phyloP scores from a whole-genome alignment of 108 stramenopile genomes.

The Skeletonema marinoi region DNA sequence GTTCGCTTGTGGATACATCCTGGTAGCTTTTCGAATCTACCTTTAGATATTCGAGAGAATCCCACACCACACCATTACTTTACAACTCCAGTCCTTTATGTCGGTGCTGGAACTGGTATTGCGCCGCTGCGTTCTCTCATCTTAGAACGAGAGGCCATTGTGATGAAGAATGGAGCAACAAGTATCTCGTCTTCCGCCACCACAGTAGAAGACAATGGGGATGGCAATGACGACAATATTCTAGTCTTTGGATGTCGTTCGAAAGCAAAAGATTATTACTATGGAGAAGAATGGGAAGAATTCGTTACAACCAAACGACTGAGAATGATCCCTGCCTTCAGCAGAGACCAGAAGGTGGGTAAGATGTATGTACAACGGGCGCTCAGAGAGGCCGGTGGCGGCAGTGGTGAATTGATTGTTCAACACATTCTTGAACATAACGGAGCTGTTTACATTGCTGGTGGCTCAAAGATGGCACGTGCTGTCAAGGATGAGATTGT shows the following conservation, averaged over 20 bases:
- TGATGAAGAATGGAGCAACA: background rate
- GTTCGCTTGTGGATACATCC: constrained; percentile 78
- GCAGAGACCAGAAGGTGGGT: constrained; percentile 63
- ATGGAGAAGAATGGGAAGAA: constrained; percentile 67
- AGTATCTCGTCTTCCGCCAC: background rate
- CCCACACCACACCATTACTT: constrained; percentile 20
- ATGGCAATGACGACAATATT: constrained; percentile 51
- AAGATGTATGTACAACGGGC: constrained; percentile 86
- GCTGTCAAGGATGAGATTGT: constrained; percentile 80
- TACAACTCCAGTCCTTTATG: constrained; percentile 66
- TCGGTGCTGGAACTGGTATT: constrained; percentile 86
- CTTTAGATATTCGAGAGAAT: constrained; percentile 32
- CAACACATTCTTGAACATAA: constrained; percentile 59
- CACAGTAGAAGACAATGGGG: background rate
- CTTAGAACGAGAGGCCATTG: constrained; percentile 61
- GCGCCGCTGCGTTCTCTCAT: constrained; percentile 83
- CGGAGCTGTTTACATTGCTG: constrained; percentile 83
- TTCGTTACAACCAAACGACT: constrained; percentile 32
- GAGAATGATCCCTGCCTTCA: constrained; percentile 68
- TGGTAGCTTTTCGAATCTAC: constrained; percentile 69
- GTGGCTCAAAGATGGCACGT: constrained; percentile 84
- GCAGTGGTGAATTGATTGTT: constrained; percentile 50
- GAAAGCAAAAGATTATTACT: constrained; percentile 69
- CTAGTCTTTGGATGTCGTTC: constrained; percentile 86
- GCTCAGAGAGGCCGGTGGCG: constrained; percentile 56